These are phyloP conservation scores for Cladophialophora exuberans DNA, from an alignment of 2,329 filamentous ascomycete species.

Conservation along the genomic window DNA sequence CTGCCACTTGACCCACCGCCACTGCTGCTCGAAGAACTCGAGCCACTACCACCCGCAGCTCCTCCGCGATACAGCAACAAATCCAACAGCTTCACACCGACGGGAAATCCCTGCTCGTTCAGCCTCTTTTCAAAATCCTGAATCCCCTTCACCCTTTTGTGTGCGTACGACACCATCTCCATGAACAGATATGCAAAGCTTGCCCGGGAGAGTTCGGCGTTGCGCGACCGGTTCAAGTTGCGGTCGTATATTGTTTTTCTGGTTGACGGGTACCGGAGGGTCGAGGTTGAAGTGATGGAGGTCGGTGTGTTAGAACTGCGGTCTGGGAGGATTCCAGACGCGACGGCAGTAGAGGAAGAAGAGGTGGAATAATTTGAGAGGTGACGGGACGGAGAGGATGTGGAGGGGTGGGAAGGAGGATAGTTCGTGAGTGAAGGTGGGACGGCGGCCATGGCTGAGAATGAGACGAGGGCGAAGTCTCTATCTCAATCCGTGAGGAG, in stretches of 20 bases:
- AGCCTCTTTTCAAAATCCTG: conserved; percentile 90
- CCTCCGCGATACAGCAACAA: conserved; percentile 83
- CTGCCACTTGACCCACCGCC: conserved; percentile 64
- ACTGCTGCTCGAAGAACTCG: conserved; percentile 60
- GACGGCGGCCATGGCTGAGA: conserved; percentile 15
- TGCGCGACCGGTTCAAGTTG: conserved; percentile 86
- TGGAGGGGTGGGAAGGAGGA: conserved; percentile 30
- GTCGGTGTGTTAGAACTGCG: conserved; percentile 46
- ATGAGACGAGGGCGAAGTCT: background rate
- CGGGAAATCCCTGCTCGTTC: conserved; percentile 88
- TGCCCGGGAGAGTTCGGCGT: conserved; percentile 85
- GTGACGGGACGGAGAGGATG: conserved; percentile 30
- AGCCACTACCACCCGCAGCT: conserved; percentile 82
- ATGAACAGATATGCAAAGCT: conserved; percentile 96
- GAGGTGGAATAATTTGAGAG: conserved; percentile 27
- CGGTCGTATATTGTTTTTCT: conserved; percentile 98
- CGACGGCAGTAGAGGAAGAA: conserved; percentile 11
- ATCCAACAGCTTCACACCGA: conserved; percentile 92
- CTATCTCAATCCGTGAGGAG: too few species aligned
- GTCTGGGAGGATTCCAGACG: conserved; percentile 40
- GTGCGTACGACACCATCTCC: conserved; percentile 96
- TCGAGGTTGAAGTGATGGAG: conserved; percentile 40
- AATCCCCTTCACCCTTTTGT: conserved; percentile 86
- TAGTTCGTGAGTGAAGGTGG: conserved; percentile 21
- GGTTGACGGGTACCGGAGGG: conserved; percentile 82